phyloP scores from a whole-genome alignment of 1,284 basidiomycete species.

The Rhodofomes roseus region DNA sequence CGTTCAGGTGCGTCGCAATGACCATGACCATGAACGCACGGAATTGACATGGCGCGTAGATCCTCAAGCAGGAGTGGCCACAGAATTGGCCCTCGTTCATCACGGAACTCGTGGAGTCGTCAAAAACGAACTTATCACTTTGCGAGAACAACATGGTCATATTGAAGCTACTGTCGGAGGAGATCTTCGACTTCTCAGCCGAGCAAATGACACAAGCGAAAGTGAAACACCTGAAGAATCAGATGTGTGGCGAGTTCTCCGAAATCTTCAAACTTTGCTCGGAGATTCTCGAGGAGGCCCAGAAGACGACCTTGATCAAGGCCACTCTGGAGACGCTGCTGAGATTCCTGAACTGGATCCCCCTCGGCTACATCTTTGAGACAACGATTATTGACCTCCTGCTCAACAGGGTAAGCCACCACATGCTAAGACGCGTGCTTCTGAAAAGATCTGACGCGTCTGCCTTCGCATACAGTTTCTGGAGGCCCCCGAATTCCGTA shows the following conservation, averaged over 20 bases:
- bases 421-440: slow-evolving; percentile 4
- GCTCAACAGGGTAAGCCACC: slow-evolving; percentile 71
- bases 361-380: slow-evolving; percentile 98
- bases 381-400: slow-evolving; percentile 96
- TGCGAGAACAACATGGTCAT: slow-evolving; percentile 99
- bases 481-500: slow-evolving; percentile 95
- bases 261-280: slow-evolving; percentile 96
- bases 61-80: slow-evolving; percentile 99
- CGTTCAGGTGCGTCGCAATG: slow-evolving; percentile 69
- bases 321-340: slow-evolving; percentile 95
- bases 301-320: slow-evolving; percentile 93
- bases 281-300: slow-evolving; percentile 97
- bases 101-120: slow-evolving; percentile 95
- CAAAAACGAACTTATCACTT: slow-evolving; percentile 92
- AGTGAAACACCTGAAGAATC: slow-evolving; percentile 96
- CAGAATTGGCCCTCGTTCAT: slow-evolving; percentile 99
- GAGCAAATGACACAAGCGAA: slow-evolving; percentile 99
- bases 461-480: slow-evolving; percentile 72
- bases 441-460: slow-evolving; percentile 2
- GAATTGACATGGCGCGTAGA: slow-evolving; percentile 46
- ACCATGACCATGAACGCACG: slow-evolving; percentile 10
- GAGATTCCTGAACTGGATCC: slow-evolving; percentile 99
- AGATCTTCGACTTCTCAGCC: slow-evolving; percentile 98
- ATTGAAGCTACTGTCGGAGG: slow-evolving; percentile 94
- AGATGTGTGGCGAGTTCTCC: slow-evolving; percentile 96